Evolutionary conservation across 2,329 filamentous ascomycete genomes (phyloP), one percentile per base, ranked within the genome.

Genomic region (Acephala macrosclerotiorum): DNA sequence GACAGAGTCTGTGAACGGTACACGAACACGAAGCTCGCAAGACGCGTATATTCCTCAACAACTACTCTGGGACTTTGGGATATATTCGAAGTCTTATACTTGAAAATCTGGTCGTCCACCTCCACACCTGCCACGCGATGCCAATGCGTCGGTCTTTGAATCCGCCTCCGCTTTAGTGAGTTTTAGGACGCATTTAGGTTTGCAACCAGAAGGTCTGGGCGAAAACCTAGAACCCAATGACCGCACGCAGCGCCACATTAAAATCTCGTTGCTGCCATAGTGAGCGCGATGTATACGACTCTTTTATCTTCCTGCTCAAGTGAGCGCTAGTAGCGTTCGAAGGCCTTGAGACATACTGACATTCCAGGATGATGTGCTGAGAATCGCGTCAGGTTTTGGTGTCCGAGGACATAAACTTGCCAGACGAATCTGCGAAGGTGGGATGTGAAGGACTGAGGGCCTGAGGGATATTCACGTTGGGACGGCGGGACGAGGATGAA

Each of bases 121-220:
- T 8, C 36, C 36, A 38, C 36, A 38, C 36, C 7, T 7, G 36
- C 7, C 7, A 38, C 7, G 7, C 36, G 7, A 38, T 8, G 14
- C 36, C 7, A 38, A 38, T 38, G 7, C 36, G 36, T 38, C 36
- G 7, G 36, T 14, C 36, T 38, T 38, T 7, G 36, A 38, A 38
- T 7, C 36, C 7, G 36, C 36, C 7, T 38, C 36, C 36, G 36
- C 36, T 38, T 45, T 45, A 45, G 42, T 45, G 42, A 20, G 42
- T 45, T 45, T 45, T 45, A 45, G 42, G 42, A n/a, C 18, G 42
- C 42, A 18, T 45, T 45, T 45, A 45, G 42, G n/a, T 18, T n/a
- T 45, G 42, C 42, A n/a, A 40, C 55, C 55, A 58, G 6, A 8
- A n/a, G 11, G 55, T 40, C 40, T 35, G 38, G 55, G 55, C 55